Base-by-base conservation (phyloP, 805 yeast genomes). In the Monosporozyma aquatica region DNA sequence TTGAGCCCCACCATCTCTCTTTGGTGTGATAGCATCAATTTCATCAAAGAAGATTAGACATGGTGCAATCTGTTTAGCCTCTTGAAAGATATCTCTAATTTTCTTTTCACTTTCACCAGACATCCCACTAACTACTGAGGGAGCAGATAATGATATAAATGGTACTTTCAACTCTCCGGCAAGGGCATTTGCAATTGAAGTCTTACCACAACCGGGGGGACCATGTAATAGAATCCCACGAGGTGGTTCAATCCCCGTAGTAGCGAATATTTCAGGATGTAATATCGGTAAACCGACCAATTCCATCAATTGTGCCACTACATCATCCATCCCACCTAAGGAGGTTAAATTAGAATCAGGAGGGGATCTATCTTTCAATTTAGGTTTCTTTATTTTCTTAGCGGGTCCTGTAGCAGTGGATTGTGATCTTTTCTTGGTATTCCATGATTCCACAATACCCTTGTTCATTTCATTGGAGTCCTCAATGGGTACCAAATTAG, bases 121-220 rank as follows among this genome's bases (percentile, higher is more conserved):
- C 97, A 92, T 92, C 5, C 98, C 98, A 47, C 95, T 85, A 0
- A 92, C 97, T 7, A 92, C 86, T 2, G 95, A 82, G 1, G 98
- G 98, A 0, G 98, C 97, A 22, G 95, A 83, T 1, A 92, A 72
- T 36, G 83, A 81, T 14, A 92, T 77, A 57, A 92, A 92, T 0
- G 97, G 96, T 0, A 92, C 95, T 51, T 87, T 83, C 25, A 92
- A 70, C 56, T 90, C 95, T 23, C 95, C 95, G 1, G 98, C 98
- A 18, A 92, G 67, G 0, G 97, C 96, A 61, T 87, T 87, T 3
- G 98, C 98, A 42, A 92, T 80, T 34, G 95, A 82, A 0, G 98
- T 92, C 56, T 92, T 92, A 60, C 98, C 98, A 69, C 98, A 92
- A 13, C 98, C 98, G 2, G 97, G 98, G 0, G 98, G 98, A 0